Conservation (phyloP, 176 grass and related monocot species). For the Ampelocalamus luodianensis region DNA sequence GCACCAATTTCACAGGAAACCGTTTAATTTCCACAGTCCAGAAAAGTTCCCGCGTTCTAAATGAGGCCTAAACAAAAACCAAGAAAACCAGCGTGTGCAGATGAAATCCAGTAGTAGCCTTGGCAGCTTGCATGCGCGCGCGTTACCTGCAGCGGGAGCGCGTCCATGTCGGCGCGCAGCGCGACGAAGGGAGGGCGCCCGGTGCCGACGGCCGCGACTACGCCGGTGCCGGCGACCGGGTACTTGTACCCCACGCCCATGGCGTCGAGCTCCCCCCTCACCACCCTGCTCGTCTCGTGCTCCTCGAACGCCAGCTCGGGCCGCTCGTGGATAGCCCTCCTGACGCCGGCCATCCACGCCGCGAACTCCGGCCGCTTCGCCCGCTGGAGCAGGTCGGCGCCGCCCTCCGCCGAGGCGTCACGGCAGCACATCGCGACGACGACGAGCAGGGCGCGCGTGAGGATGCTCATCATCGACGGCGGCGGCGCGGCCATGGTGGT, state of each 20-base stretch:
- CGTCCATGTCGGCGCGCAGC: conserved; percentile 80
- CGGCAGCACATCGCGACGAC: not conserved
- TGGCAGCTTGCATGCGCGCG: not conserved
- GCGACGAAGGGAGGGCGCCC: conserved; percentile 61
- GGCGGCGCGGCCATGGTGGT: not conserved
- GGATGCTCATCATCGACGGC: not conserved
- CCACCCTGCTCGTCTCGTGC: conserved; percentile 57
- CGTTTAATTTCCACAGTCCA: too few species aligned
- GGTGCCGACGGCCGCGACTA: conserved; percentile 61
- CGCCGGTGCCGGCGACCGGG: conserved; percentile 67
- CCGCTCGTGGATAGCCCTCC: conserved; percentile 68
- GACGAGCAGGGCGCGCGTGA: not conserved
- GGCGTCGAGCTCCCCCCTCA: conserved; percentile 63
- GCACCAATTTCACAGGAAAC: too few species aligned
- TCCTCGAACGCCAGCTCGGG: conserved; percentile 78
- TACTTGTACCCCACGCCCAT: conserved; percentile 53
- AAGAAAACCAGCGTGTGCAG: not conserved
- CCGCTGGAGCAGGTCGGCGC: conserved; percentile 22
- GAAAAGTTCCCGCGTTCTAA: too few species aligned
- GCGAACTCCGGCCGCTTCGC: conserved; percentile 54
- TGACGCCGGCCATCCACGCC: conserved; percentile 60
- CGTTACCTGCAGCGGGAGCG: conserved; percentile 72
- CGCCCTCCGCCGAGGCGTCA: not conserved
- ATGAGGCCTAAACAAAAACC: too few species aligned
- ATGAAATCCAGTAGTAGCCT: not conserved